Base-by-base conservation (phyloP, 1,139 yeast genomes). In the Pichia terricola region DNA sequence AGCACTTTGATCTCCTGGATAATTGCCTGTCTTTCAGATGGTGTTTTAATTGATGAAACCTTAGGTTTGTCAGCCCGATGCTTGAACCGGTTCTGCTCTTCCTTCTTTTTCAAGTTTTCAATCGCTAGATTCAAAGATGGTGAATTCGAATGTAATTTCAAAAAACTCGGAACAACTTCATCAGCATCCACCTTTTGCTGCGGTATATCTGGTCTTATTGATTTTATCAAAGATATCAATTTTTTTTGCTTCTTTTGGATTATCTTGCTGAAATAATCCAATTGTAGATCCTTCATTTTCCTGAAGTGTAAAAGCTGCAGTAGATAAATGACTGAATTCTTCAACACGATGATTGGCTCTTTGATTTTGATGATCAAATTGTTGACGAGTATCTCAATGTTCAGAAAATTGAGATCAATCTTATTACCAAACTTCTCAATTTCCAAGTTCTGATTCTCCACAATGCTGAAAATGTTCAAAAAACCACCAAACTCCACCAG, bases 401-500 rank as follows among this genome's bases (percentile, higher is more conserved):
- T 63, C 37, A 64, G 49, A 45, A 63, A 64, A 6, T 60, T 61
- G 28, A 61, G 51, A 45, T 64, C 68, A 8, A 64, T 53, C 28
- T 52, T 53, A 45, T 64, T 64, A 4, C 68, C 68, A 32, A 62
- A 56, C 37, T 51, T 51, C 44, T 64, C 68, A 40, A 63, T 56
- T 38, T 48, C 27, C 31, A 47, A 47, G 34, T 57, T 55, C 40
- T 58, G 58, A 34, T 56, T 53, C 38, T 63, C 64, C 40, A 58
- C 47, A 34, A 64, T 58, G 28, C 62, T 57, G 41, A 60, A 63
- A 30, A 59, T 59, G 43, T 63, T 63, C 44, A 61, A 57, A 44
- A 59, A 56, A 4, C 64, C 67, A 25, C 67, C 67, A n/a, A 63
- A 49, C 41, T 62, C 65, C 4, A 60, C 54, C 41, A 63, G 34